A percentile compares a stretch with the other conserved stretches of the same genome.
Conservation (phyloP, 805 yeast genomes). For the Metschnikowia amazonensis region DNA sequence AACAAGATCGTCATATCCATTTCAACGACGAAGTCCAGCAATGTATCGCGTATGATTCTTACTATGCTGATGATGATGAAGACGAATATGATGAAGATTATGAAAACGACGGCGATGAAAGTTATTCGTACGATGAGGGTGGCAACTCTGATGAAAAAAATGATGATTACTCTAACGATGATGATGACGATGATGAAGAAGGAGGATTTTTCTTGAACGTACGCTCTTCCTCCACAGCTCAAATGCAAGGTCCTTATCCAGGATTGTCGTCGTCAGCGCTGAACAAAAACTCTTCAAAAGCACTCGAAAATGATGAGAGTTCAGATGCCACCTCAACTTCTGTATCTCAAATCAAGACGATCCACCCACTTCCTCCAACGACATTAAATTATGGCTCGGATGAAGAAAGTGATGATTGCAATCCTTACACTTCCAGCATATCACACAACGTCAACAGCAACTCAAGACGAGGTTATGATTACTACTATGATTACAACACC, state of each 20-base stretch:
- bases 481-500: constrained; percentile 74
- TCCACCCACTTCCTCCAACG: constrained; percentile 82
- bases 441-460: constrained; percentile 70
- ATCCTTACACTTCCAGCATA: constrained; percentile 48
- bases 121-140: constrained; percentile 15
- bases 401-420: constrained; percentile 58
- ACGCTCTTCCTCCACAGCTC: constrained; percentile 37
- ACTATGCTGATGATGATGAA: constrained; percentile 11
- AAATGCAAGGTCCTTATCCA: constrained; percentile 16
- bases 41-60: constrained; percentile 67
- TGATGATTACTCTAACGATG: constrained; percentile 25
- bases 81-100: constrained; percentile 19
- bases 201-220: constrained; percentile 68
- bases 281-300: constrained; percentile 8
- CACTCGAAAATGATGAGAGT: constrained; percentile 20
- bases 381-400: constrained; percentile 71
- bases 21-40: constrained; percentile 94
- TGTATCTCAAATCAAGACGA: constrained; percentile 46
- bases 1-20: constrained; percentile 68
- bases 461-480: constrained; percentile 64
- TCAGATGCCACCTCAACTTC: constrained; percentile 30
- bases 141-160: constrained; percentile 18
- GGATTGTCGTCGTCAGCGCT: constrained; percentile 14
- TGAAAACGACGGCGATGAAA: constrained; percentile 18
- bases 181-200: constrained; percentile 46